These are phyloP conservation scores for Phanerochaete carnosa DNA, from an alignment of 768 basidiomycete genomes.

Conservation along the genomic window DNA sequence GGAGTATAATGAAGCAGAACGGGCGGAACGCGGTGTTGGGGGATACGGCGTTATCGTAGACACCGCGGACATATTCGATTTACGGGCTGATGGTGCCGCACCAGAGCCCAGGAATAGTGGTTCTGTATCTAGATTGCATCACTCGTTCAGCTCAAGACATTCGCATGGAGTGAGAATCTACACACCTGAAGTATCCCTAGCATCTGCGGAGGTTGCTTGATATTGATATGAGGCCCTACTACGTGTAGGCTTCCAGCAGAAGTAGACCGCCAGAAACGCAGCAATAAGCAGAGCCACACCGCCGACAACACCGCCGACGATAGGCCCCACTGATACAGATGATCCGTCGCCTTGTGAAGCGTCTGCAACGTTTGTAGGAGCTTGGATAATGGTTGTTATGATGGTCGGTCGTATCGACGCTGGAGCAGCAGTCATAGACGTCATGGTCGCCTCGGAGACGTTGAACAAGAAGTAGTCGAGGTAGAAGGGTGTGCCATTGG, in stretches of 20 bases:
- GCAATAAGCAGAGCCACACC: constrained; percentile 3
- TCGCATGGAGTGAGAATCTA: neutral
- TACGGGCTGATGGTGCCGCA: neutral
- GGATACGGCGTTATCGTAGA: neutral
- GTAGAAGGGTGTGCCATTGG: constrained; percentile 9
- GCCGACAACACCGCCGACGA: constrained; percentile 12
- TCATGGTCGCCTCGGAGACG: neutral
- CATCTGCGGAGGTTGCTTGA: constrained; percentile 1
- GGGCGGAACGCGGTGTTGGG: neutral
- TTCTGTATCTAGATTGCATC: neutral
- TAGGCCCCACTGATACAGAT: constrained; percentile 2
- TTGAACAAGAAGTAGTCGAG: constrained; percentile 16
- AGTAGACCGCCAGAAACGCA: constrained; percentile 8
- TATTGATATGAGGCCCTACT: neutral
- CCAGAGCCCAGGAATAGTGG: neutral
- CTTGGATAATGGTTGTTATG: constrained; percentile 12
- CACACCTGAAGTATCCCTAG: constrained; percentile 3
- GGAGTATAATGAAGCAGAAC: neutral
- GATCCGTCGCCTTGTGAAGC: neutral
- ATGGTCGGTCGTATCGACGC: constrained; percentile 4
- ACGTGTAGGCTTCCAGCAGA: constrained; percentile 4
- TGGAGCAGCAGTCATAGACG: neutral
- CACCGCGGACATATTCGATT: neutral
- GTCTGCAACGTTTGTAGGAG: constrained; percentile 5
- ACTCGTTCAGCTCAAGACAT: neutral